These are phyloP conservation scores for Leccinum uliginosum DNA, from an alignment of 768 basidiomycete species.

Conservation along the genomic window DNA sequence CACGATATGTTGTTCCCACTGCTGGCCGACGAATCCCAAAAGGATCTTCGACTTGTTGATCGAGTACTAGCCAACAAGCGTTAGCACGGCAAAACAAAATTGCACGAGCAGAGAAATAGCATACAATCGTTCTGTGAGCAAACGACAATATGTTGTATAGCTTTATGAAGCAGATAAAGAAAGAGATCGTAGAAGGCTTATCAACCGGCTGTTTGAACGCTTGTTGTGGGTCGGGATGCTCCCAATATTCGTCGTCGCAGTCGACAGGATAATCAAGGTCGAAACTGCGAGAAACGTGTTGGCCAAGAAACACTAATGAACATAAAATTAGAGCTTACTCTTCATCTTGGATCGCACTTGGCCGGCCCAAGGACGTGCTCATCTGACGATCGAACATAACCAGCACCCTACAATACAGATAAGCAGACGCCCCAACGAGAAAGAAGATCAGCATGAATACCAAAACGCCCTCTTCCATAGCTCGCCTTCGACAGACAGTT, in stretches of 20 bases:
- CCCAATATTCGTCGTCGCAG: slow-evolving; percentile 70
- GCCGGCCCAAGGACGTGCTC: slow-evolving; percentile 57
- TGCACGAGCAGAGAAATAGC: slow-evolving; percentile 14
- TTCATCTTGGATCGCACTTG: slow-evolving; percentile 64
- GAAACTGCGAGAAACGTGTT: slow-evolving; percentile 36
- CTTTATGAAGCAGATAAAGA: slow-evolving; percentile 51
- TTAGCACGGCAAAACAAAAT: not conserved
- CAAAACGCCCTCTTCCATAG: slow-evolving; percentile 57
- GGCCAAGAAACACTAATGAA: not conserved
- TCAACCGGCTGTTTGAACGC: slow-evolving; percentile 61
- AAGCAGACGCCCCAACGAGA: not conserved
- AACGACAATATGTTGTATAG: slow-evolving; percentile 62
- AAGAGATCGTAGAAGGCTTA: slow-evolving; percentile 50
- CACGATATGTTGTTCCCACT: slow-evolving; percentile 64
- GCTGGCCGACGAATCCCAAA: slow-evolving; percentile 43
- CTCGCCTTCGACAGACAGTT: slow-evolving; percentile 48
- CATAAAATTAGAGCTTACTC: slow-evolving; percentile 42
- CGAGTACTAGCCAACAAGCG: slow-evolving; percentile 49
- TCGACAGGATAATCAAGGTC: slow-evolving; percentile 60
- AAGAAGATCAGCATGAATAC: slow-evolving; percentile 13
- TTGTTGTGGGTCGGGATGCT: slow-evolving; percentile 40
- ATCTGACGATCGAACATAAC: slow-evolving; percentile 28
- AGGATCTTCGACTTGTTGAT: slow-evolving; percentile 60
- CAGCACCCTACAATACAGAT: slow-evolving; percentile 22
- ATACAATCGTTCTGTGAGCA: slow-evolving; percentile 56